These are phyloP conservation scores for Amaranthus tricolor DNA, from an alignment of 179 eudicot species.

Conservation along the genomic window DNA sequence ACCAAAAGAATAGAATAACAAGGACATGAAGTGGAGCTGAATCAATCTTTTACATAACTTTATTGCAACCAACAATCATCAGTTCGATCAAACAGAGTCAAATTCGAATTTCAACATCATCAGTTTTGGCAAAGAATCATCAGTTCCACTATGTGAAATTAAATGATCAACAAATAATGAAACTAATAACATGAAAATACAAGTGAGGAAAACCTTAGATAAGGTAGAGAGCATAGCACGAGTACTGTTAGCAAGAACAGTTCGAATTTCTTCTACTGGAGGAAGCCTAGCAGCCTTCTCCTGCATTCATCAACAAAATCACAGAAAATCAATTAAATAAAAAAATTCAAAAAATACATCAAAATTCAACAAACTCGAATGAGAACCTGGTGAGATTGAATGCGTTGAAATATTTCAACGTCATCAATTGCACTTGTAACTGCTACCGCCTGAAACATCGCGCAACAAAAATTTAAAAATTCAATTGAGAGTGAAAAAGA, in stretches of 20 bases:
- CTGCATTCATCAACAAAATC: slow-evolving; percentile 28
- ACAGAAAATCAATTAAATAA: neutral
- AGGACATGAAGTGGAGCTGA: neutral
- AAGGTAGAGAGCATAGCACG: slow-evolving; percentile 91
- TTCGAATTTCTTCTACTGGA: slow-evolving; percentile 62
- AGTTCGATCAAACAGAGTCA: neutral
- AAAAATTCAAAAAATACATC: neutral
- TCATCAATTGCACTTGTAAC: slow-evolving; percentile 23
- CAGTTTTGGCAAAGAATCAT: neutral
- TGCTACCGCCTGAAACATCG: slow-evolving; percentile 11
- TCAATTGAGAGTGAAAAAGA: neutral
- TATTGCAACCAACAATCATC: neutral
- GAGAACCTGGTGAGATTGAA: slow-evolving; percentile 35
- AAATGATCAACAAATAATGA: neutral
- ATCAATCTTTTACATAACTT: neutral
- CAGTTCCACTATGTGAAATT: neutral
- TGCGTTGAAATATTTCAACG: slow-evolving; percentile 22
- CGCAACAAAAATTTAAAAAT: neutral
- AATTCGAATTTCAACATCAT: neutral
- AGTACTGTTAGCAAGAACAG: slow-evolving; percentile 52
- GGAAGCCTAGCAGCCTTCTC: slow-evolving; percentile 79
- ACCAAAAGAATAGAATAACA: neutral
- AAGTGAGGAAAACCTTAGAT: slow-evolving; percentile 49
- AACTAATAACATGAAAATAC: neutral
- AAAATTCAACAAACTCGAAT: neutral